Conservation (phyloP, 495 filamentous ascomycete genomes). For the Neurospora sublineolata region DNA sequence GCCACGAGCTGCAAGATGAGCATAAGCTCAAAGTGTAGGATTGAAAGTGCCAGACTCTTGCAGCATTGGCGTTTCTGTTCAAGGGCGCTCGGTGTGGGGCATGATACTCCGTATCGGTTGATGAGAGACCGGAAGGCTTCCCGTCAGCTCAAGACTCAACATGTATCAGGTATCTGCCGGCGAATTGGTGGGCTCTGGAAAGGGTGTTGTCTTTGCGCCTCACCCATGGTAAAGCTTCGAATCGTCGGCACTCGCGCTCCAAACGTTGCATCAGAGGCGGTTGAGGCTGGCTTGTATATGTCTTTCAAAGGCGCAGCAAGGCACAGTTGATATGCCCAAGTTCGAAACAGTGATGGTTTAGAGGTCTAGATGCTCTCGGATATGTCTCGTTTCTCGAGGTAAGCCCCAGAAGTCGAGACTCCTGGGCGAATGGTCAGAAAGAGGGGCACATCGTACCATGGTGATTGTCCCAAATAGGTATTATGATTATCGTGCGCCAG, state of each 20-base stretch:
- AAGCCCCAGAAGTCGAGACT: neutral
- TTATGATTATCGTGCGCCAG: neutral
- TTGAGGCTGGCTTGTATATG: neutral
- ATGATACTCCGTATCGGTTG: slow-evolving; percentile 2
- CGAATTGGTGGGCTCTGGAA: neutral
- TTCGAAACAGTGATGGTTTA: neutral
- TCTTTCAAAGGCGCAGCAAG: neutral
- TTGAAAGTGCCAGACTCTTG: neutral
- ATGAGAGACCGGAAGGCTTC: neutral
- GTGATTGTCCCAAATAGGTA: neutral
- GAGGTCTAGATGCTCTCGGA: neutral
- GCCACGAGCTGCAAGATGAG: neutral
- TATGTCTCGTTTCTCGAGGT: neutral
- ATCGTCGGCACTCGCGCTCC: neutral
- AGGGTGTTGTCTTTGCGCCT: neutral
- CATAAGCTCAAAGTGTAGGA: neutral
- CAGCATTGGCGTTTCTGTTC: neutral
- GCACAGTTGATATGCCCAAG: neutral
- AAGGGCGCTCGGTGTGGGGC: slow-evolving; percentile 2
- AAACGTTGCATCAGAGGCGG: neutral
- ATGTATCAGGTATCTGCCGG: neutral
- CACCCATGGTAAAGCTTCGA: neutral
- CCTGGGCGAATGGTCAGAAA: neutral
- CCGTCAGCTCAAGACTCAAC: neutral
- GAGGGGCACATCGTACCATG: neutral